Conservation (phyloP, 371 early-diverging fungal species). For the Polyrhizophydium stewartii region DNA sequence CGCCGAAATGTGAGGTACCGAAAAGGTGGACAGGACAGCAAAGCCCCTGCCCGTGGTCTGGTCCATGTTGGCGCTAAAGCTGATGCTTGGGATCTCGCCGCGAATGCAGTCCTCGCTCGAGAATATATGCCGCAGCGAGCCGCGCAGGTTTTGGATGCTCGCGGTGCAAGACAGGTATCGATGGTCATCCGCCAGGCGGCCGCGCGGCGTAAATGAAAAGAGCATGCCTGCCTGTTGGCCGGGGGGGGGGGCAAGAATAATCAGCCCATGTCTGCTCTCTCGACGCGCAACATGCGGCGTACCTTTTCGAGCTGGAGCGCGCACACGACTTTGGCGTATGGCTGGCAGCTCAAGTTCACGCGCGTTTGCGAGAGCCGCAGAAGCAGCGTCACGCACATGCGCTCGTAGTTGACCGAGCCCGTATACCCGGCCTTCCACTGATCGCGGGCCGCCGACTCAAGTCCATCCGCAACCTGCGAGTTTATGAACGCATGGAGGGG, state of each 20-base stretch:
- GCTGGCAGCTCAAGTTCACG: conserved; percentile 72
- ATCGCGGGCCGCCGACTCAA: neutral
- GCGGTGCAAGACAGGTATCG: conserved; percentile 51
- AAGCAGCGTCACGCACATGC: conserved; percentile 32
- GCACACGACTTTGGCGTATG: conserved; percentile 72
- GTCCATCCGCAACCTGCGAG: neutral
- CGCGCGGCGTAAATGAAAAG: conserved; percentile 45
- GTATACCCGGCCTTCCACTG: conserved; percentile 4
- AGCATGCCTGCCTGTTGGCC: conserved; percentile 66
- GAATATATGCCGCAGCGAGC: conserved; percentile 68
- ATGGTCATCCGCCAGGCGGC: neutral
- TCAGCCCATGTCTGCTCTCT: too few species aligned
- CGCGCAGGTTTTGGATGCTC: conserved; percentile 54
- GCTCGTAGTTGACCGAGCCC: conserved; percentile 6
- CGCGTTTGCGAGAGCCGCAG: conserved; percentile 61
- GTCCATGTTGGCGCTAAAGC: conserved; percentile 24
- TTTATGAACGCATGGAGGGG: neutral
- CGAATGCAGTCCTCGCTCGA: conserved; percentile 77
- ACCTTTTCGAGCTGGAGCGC: conserved; percentile 55
- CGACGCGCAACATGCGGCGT: too few species aligned
- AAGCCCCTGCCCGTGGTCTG: conserved; percentile 29
- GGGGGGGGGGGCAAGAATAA: too few species aligned
- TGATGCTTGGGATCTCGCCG: conserved; percentile 52
- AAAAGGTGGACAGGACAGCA: neutral
- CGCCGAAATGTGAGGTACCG: neutral